Conservation (phyloP, 1,139 yeast species). For the Geotrichum restrictum region DNA sequence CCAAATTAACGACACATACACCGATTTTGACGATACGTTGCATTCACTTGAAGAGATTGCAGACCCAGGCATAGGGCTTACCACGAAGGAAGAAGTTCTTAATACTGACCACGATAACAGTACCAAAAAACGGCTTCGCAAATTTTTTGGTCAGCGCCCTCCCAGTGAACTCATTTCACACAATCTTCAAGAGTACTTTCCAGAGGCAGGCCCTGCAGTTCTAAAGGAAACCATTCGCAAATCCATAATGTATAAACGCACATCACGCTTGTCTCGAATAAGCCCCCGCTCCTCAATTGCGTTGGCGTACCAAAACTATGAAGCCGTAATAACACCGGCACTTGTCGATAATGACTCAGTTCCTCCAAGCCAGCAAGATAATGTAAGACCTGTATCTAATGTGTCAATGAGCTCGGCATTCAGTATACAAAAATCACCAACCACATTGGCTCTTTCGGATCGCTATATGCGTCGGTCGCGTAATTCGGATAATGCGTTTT, state of each 20-base stretch:
- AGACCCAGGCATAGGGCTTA: no score
- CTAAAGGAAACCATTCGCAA: conserved; percentile 78
- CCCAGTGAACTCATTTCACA: conserved; percentile 89
- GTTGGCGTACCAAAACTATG: conserved; percentile 25
- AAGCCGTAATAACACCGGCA: conserved; percentile 35
- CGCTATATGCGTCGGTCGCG: no score
- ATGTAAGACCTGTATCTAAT: not conserved
- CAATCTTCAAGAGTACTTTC: conserved; percentile 86
- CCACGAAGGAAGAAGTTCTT: not conserved
- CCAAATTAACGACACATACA: not conserved
- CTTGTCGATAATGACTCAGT: conserved; percentile 28
- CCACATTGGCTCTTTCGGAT: no score
- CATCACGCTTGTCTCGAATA: conserved; percentile 43
- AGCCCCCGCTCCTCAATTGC: conserved; percentile 36
- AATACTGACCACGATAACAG: not conserved
- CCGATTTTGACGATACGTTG: conserved; percentile 13
- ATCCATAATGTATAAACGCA: conserved; percentile 69
- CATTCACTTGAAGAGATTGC: not conserved
- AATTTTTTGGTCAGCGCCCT: conserved; percentile 82
- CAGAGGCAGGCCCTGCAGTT: conserved; percentile 69
- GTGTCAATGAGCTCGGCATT: conserved; percentile 5
- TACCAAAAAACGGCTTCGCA: conserved; percentile 33
- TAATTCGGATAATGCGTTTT: no score
- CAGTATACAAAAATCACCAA: conserved; percentile 1
- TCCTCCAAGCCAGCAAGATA: not conserved